Conservation (phyloP, 257 asterid species). For the Asclepias syriaca region DNA sequence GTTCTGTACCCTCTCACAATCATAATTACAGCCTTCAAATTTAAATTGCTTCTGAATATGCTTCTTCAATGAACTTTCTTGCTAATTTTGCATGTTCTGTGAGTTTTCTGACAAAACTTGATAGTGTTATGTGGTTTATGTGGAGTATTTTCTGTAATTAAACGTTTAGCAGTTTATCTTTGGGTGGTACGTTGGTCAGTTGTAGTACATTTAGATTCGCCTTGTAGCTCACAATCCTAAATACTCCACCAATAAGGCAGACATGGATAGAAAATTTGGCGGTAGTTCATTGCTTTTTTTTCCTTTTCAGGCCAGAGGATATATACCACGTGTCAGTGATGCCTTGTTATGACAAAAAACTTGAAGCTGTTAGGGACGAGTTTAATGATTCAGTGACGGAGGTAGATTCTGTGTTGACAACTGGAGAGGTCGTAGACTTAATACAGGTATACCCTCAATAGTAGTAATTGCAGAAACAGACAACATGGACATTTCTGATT, state of each 20-base stretch:
- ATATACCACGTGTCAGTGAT: conserved; percentile 92
- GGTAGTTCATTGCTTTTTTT: conserved; percentile 14
- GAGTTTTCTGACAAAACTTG: background rate
- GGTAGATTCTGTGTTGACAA: conserved; percentile 93
- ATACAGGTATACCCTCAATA: conserved; percentile 50
- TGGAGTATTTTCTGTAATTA: background rate
- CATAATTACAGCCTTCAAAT: background rate
- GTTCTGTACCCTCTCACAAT: background rate
- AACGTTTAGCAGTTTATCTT: background rate
- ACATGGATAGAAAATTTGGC: conserved; percentile 14
- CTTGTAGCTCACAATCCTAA: background rate
- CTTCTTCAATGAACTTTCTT: background rate
- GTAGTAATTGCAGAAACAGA: background rate
- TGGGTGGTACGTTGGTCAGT: background rate
- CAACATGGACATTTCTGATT: background rate
- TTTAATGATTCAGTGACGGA: conserved; percentile 68
- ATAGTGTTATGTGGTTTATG: background rate
- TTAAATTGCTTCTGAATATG: background rate
- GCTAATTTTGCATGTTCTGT: background rate
- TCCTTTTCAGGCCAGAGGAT: conserved; percentile 68
- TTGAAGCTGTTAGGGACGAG: conserved; percentile 95
- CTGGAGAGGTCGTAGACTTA: conserved; percentile 89
- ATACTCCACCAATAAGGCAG: background rate
- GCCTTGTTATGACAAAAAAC: conserved; percentile 99
- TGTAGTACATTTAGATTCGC: background rate